Evolutionary conservation across 2,329 filamentous ascomycete genomes (phyloP), one percentile per base, ranked within the genome.

Genomic region (Penicillium sp.): DNA sequence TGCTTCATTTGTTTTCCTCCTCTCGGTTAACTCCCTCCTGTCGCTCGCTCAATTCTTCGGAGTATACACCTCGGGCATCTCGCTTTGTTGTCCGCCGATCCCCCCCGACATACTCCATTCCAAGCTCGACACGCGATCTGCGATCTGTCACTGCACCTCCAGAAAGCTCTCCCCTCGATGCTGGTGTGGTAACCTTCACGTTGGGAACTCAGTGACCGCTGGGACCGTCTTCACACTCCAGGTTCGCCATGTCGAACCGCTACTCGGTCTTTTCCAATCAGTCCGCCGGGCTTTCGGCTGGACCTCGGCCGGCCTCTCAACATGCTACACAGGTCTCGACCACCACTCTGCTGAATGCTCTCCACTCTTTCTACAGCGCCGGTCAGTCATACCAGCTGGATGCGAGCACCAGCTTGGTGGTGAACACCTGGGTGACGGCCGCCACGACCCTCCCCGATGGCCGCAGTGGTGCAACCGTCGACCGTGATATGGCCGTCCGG

Each of bases 351-450:
- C 82, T 99, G 50, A 97, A 97, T 74, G 84, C 90, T 50, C 81
- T 96, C 41, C 94, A 99, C 75, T 91, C 90, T 63, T 87, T 89
- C 66, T 97, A 95, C 72, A 82, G 89, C 43, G 85, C 88, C 3
- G 86, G 85, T 27, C 85, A 90, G 65, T 84, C 92, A n/a, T 94
- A 95, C 70, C 81, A 81, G 56, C 82, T 99, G 41, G 94, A 99
- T 72, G 86, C 91, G 43, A 90, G 90, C 61, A 94, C 92, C 31
- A 96, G 90, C 69, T 72, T 97, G 35, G 92, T 94, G 0, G 90
- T 97, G 60, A 97, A 97, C 75, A 96, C 91, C 51, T 96, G 92
- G 92, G 81, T 94, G 47, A 95, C 90, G 3, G 89, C 90, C 16
- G 80, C 84, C 25, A 88, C 88, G 60, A 76, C 82, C 22, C 84